Base-by-base conservation (phyloP, 2,329 filamentous ascomycete species). In the Escovopsis sp. region DNA sequence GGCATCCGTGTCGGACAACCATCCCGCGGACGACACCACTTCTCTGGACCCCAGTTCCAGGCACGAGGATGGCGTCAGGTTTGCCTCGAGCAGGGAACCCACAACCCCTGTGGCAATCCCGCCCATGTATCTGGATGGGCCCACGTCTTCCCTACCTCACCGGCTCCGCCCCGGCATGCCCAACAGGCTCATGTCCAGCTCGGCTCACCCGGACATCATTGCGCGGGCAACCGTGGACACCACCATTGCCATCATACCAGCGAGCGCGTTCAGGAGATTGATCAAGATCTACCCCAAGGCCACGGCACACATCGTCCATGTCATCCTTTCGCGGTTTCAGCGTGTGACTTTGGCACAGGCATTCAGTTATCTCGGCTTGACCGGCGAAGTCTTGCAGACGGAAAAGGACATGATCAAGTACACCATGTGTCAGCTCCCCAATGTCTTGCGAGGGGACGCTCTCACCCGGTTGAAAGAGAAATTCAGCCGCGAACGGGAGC, bases 231-330 rank as follows among this genome's bases (percentile, higher is more conserved):
- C 87, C 12, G 83, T 93, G 23, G 93, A 98, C 57, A 98, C 91
- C 0, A 98, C 93, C 0, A 95, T 98, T 61, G 91, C 91, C 6
- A 93, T 98, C 49, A 98, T 98, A 44, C 93, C 93, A 1, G 91
- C 91, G 1, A 94, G 87, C 57, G 93, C 91, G 4, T 98, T 98
- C 54, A 79, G 87, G 42, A 80, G 93, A 8, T 68, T 98, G 41
- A 98, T 94, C 40, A 79, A 85, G 55, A 81, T 95, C 23, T 98
- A 96, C 53, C 91, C 91, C 9, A 94, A 93, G 64, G 88, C 93
- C 9, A 95, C 91, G 2, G 82, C 91, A 2, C 93, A 98, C 55
- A 96, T 98, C 49, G 87, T 98, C 6, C 91, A 98, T 57, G 89
- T 98, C 38, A 98, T 98, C 47, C 65, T 98, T 30, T 95, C 93